Percentiles rank a stretch among this genome's conserved stretches.
These are phyloP conservation scores for Mucor circinelloides DNA, from an alignment of 371 early-diverging fungal species.

Conservation along the genomic window DNA sequence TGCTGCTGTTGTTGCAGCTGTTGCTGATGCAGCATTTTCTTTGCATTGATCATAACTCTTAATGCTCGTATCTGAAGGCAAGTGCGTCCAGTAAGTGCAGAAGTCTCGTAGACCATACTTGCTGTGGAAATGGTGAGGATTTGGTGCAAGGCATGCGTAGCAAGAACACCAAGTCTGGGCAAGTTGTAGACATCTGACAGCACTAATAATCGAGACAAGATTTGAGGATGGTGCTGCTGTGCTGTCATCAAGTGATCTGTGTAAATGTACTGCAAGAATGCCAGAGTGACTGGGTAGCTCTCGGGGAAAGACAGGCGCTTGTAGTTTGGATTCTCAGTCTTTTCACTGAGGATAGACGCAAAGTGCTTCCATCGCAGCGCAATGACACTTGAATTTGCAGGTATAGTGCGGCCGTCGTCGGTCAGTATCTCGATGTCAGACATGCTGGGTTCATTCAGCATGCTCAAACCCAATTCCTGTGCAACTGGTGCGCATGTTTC, in stretches of 20 bases:
- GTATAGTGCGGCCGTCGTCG: slow-evolving; percentile 57
- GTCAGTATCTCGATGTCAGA: slow-evolving; percentile 71
- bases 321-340: slow-evolving; percentile 8
- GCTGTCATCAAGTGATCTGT: slow-evolving; percentile 75
- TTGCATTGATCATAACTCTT: slow-evolving; percentile 64
- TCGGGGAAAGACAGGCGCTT: slow-evolving; percentile 60
- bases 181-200: slow-evolving; percentile 67
- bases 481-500: slow-evolving; percentile 58
- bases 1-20: slow-evolving; percentile 50
- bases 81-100: slow-evolving; percentile 59
- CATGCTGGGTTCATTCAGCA: slow-evolving; percentile 68
- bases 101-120: slow-evolving; percentile 69
- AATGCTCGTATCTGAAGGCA: slow-evolving; percentile 68
- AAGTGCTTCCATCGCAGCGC: slow-evolving; percentile 71
- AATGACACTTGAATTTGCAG: slow-evolving; percentile 71
- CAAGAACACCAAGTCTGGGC: slow-evolving; percentile 56
- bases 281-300: slow-evolving; percentile 62
- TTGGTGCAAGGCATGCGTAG: slow-evolving; percentile 72
- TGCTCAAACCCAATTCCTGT: slow-evolving; percentile 57
- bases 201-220: slow-evolving; percentile 66
- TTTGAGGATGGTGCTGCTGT: slow-evolving; percentile 59
- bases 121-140: slow-evolving; percentile 68
- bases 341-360: slow-evolving; percentile 42
- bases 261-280: slow-evolving; percentile 75
- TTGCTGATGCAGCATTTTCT: slow-evolving; percentile 62